A percentile compares a stretch with the other conserved stretches of the same genome.
phyloP scores from a whole-genome alignment of 768 basidiomycete species.

The Lanmaoa pseudosensibilis region DNA sequence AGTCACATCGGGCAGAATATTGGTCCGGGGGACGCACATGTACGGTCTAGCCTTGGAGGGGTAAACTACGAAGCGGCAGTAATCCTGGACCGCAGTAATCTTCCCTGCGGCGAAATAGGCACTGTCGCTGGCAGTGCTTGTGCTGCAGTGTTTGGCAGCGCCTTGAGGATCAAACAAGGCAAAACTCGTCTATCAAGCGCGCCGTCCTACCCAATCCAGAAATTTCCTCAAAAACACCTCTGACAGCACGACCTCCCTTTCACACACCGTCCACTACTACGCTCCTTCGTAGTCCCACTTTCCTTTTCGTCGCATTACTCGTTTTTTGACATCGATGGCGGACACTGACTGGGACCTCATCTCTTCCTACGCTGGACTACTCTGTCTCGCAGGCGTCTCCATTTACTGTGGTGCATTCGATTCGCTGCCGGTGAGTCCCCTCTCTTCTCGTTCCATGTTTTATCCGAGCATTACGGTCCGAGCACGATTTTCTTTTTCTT shows the following conservation, averaged over 20 bases:
- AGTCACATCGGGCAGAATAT: not conserved
- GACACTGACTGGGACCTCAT: constrained; percentile 56
- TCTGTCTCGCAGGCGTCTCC: constrained; percentile 61
- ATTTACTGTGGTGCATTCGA: constrained; percentile 71
- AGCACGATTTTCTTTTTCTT: not conserved
- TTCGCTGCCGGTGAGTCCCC: constrained; percentile 59
- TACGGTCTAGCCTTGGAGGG: not conserved
- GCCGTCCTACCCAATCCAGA: not conserved
- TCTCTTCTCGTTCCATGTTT: not conserved
- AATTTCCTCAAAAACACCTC: not conserved
- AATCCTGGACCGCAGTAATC: not conserved
- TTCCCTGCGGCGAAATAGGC: not conserved
- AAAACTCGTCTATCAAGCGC: constrained; percentile 17
- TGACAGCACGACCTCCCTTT: not conserved
- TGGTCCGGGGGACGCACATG: not conserved
- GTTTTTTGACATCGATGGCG: constrained; percentile 7
- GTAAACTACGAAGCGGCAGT: not conserved
- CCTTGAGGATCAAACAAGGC: constrained; percentile 14
- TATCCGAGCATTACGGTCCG: not conserved
- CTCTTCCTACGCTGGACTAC: constrained; percentile 67
- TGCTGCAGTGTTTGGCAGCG: constrained; percentile 3
- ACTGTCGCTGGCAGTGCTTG: too few relatives aligned
- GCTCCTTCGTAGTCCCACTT: not conserved
- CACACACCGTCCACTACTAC: not conserved
- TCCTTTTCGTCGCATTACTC: not conserved